Percentiles rank a stretch among this genome's conserved stretches.
Evolutionary conservation across 192 early-diverging fungal species (phyloP).

Genomic region (Podochytrium sp.): DNA sequence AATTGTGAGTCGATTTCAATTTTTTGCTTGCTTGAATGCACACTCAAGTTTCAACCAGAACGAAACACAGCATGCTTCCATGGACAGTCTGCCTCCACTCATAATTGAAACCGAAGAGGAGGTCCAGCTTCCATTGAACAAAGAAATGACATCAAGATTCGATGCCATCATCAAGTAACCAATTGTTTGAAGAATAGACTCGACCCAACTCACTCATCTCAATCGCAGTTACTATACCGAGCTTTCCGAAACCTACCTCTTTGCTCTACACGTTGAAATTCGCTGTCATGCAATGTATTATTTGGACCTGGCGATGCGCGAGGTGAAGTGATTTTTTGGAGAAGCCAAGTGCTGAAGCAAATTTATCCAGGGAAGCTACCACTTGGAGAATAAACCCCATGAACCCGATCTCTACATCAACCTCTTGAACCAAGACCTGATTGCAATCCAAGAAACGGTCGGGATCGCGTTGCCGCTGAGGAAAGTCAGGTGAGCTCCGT

Average conservation of each 20-base stretch:
- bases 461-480: slow-evolving; percentile 60
- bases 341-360: neutral
- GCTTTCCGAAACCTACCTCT: slow-evolving; percentile 78
- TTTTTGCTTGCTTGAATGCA: neutral
- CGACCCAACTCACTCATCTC: too few species aligned
- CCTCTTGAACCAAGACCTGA: slow-evolving; percentile 78
- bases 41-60: neutral
- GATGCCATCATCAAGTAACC: slow-evolving; percentile 46
- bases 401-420: slow-evolving; percentile 91
- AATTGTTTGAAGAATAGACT: too few species aligned
- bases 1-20: slow-evolving; percentile 14
- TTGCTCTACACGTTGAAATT: slow-evolving; percentile 81
- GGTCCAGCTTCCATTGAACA: slow-evolving; percentile 45
- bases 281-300: slow-evolving; percentile 86
- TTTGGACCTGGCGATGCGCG: slow-evolving; percentile 86
- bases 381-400: slow-evolving; percentile 70
- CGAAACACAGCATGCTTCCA: slow-evolving; percentile 17
- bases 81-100: slow-evolving; percentile 38
- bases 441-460: slow-evolving; percentile 75
- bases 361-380: slow-evolving; percentile 72
- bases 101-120: slow-evolving; percentile 36
- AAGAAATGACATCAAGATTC: slow-evolving; percentile 51
- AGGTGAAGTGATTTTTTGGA: slow-evolving; percentile 50
- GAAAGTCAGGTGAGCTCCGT: slow-evolving; percentile 68
- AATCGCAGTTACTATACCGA: slow-evolving; percentile 71